phyloP scores from a whole-genome alignment of 306 rosid species.

The Malus sieversii region DNA sequence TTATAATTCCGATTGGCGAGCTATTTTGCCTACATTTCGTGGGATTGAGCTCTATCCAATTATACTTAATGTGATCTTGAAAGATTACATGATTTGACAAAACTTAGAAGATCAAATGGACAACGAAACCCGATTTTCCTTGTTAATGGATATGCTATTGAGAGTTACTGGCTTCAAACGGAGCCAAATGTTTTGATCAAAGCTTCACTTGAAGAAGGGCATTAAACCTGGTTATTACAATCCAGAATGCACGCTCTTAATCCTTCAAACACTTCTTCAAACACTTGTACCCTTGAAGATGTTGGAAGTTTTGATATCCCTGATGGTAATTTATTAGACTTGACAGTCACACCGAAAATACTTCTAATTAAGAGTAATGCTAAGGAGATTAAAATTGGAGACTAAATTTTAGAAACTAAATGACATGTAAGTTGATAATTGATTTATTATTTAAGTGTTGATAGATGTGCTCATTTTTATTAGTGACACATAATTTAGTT shows the following conservation, averaged over 20 bases:
- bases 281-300: constrained; percentile 26
- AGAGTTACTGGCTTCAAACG: constrained; percentile 22
- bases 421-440: no score
- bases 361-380: no score
- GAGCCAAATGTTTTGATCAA: constrained; percentile 28
- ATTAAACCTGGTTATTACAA: constrained; percentile 26
- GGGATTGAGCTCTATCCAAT: no score
- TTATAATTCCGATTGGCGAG: no score
- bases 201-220: constrained; percentile 25
- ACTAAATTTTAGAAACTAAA: no score
- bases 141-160: constrained; percentile 29
- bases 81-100: not conserved
- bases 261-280: not conserved
- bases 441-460: no score
- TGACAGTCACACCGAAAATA: no score
- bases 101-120: constrained; percentile 1
- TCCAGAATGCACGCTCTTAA: constrained; percentile 20
- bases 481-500: no score
- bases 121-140: constrained; percentile 21
- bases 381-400: no score
- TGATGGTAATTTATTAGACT: constrained; percentile 12
- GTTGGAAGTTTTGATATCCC: constrained; percentile 33
- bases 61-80: no score
- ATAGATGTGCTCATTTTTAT: no score
- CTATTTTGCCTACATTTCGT: no score